Evolutionary conservation across 2,329 filamentous ascomycete species (phyloP), one percentile per base, ranked within the genome.

Genomic region (Aspergillus melleus): DNA sequence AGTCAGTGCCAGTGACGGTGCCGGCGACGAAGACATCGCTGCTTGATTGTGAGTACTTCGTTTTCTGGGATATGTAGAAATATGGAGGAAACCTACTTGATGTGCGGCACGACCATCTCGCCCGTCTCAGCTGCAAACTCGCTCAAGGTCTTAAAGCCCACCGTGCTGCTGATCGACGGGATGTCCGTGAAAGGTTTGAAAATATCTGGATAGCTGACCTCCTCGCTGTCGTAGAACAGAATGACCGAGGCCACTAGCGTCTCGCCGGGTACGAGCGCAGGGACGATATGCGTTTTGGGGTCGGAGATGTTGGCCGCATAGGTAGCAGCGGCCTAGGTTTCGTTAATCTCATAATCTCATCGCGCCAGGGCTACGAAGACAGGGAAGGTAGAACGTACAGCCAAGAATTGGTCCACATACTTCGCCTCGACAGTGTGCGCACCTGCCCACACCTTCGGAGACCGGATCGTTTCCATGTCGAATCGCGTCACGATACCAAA

Each of bases 401-500:
- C 63, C 22, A 72, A 50, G 62, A 72, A 70, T 11, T 57, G 52
- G 53, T 69, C 64, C 8, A 74, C 32, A 50, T 71, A 67, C 56
- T 71, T 32, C 39, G 63, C 65, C 1, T 65, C 49, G 1, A 73
- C 67, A 1, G 63, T 67, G 32, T 70, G 64, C 30, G 66, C 44
- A n/a, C 74, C 74, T 14, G 70, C 74, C 74, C 73, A 77, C 11
- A 77, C 61, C 63, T 66, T 67, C 54, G 54, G 55, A 5, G 69
- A 75, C 62, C 55, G 56, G 54, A 71, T 65, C 2, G 72, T 71
- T 61, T 72, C 65, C 6, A 79, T 51, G 52, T 78, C 75, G 53
- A 79, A 79, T 3, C 74, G 68, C 1, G 77, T 79, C 14, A 79
- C 77, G 4, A 79, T 64, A 3, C 77, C 77, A 54, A 80, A 79